Evolutionary conservation across 352 stramenopile genomes (phyloP).

Genomic region (Phytophthora fragariae): DNA sequence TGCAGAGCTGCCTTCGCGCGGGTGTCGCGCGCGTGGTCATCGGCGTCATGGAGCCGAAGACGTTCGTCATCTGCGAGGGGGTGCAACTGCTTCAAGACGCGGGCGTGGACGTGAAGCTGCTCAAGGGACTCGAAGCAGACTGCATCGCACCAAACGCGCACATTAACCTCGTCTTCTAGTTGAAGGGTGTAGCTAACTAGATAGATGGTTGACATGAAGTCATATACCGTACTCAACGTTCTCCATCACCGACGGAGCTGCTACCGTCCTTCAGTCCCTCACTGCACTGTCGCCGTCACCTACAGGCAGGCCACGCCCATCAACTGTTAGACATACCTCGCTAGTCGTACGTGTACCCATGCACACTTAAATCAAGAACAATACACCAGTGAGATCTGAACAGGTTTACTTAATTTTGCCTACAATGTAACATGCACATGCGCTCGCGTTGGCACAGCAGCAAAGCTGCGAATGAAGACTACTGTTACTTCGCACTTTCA

Average conservation of each 20-base stretch:
- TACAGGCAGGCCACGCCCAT: too few relatives aligned
- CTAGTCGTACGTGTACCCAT: too few relatives aligned
- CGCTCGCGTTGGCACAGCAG: too few relatives aligned
- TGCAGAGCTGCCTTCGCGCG: slow-evolving; percentile 79
- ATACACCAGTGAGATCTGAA: too few relatives aligned
- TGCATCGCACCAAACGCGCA: slow-evolving; percentile 81
- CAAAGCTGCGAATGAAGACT: not conserved
- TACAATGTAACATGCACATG: too few relatives aligned
- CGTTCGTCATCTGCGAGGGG: slow-evolving; percentile 88
- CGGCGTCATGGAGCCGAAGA: slow-evolving; percentile 87
- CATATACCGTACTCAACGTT: too few relatives aligned
- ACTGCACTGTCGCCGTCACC: too few relatives aligned
- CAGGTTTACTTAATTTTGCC: too few relatives aligned
- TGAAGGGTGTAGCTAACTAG: not conserved
- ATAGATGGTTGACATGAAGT: not conserved
- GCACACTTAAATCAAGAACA: too few relatives aligned
- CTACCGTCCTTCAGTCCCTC: too few relatives aligned
- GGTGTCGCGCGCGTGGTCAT: slow-evolving; percentile 78
- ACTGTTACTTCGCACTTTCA: not conserved
- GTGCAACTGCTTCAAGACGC: slow-evolving; percentile 74
- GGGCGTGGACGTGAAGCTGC: slow-evolving; percentile 74
- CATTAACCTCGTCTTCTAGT: slow-evolving; percentile 67
- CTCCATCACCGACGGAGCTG: too few relatives aligned
- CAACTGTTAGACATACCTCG: too few relatives aligned
- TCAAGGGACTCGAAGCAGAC: slow-evolving; percentile 75